These are phyloP conservation scores for Didymella pinodella DNA, from an alignment of 2,329 filamentous ascomycete genomes.

Conservation along the genomic window DNA sequence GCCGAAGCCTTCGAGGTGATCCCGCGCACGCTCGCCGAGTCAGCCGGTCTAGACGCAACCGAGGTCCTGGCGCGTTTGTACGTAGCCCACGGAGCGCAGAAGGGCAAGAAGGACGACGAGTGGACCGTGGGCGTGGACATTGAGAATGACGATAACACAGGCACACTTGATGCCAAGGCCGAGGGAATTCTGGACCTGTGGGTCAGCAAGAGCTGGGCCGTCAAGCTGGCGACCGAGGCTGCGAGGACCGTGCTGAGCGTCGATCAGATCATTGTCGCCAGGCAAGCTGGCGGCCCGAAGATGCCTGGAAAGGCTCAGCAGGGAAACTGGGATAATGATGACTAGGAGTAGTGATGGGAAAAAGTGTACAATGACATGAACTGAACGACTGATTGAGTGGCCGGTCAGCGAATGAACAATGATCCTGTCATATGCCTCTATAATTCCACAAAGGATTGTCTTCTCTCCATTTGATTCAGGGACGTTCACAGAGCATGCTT, in stretches of 20 bases:
- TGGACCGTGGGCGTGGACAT: constrained; percentile 96
- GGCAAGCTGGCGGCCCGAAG: constrained; percentile 97
- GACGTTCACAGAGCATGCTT: too few relatives aligned
- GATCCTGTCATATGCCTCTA: background rate
- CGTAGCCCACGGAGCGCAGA: constrained; percentile 78
- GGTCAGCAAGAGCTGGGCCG: constrained; percentile 93
- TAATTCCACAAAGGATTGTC: too few relatives aligned
- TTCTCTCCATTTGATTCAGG: too few relatives aligned
- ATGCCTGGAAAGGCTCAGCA: constrained; percentile 83
- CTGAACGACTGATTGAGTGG: background rate
- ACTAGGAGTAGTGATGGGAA: constrained; percentile 25
- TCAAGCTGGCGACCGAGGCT: constrained; percentile 94
- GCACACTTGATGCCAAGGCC: constrained; percentile 84
- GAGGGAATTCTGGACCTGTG: constrained; percentile 92
- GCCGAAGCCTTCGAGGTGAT: constrained; percentile 98
- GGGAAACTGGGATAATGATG: constrained; percentile 75
- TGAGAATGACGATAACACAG: constrained; percentile 82
- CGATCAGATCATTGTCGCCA: constrained; percentile 98
- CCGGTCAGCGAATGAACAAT: background rate
- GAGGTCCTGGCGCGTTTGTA: constrained; percentile 93
- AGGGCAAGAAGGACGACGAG: constrained; percentile 67
- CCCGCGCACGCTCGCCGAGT: constrained; percentile 91
- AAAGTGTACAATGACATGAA: constrained; percentile 19
- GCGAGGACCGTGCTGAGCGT: constrained; percentile 93
- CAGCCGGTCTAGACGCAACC: constrained; percentile 94